Percentiles rank a stretch among this genome's conserved stretches.
These are phyloP conservation scores for Hericium erinaceus DNA, from an alignment of 768 basidiomycete genomes.

Conservation along the genomic window DNA sequence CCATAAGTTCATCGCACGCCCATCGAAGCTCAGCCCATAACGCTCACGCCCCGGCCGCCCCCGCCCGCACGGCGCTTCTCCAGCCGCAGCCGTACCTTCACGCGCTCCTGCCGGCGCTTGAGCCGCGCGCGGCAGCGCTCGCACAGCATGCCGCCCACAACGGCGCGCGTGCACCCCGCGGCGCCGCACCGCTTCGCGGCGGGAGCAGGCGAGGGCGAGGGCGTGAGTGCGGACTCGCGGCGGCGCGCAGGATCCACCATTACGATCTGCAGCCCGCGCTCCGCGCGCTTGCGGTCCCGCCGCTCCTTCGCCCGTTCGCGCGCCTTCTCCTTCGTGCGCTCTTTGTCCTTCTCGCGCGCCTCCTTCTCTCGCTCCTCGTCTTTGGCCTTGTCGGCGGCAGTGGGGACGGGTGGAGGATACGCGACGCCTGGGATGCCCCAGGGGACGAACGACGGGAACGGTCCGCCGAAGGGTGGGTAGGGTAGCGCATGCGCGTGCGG, in stretches of 20 bases:
- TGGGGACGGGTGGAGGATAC: neutral
- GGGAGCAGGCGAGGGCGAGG: neutral
- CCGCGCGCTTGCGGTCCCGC: neutral
- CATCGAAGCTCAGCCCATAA: neutral
- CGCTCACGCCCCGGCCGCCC: neutral
- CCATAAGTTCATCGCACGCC: neutral
- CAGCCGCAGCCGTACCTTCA: neutral
- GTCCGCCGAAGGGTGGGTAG: conserved; percentile 5
- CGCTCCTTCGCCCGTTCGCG: too few species aligned
- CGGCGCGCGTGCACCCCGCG: neutral
- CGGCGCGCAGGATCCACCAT: neutral
- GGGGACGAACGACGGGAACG: neutral
- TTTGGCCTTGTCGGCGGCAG: neutral
- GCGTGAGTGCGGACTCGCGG: neutral
- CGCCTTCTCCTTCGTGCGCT: neutral
- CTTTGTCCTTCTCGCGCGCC: neutral
- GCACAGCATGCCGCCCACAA: neutral
- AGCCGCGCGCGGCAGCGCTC: neutral
- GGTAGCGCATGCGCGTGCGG: conserved; percentile 18
- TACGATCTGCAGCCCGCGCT: neutral
- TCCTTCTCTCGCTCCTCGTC: neutral
- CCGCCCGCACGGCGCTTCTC: neutral
- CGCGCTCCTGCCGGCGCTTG: neutral
- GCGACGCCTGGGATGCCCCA: neutral
- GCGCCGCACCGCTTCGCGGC: neutral